Conservation (phyloP, 1,139 yeast species). For the Debaryomyces singareniensis region DNA sequence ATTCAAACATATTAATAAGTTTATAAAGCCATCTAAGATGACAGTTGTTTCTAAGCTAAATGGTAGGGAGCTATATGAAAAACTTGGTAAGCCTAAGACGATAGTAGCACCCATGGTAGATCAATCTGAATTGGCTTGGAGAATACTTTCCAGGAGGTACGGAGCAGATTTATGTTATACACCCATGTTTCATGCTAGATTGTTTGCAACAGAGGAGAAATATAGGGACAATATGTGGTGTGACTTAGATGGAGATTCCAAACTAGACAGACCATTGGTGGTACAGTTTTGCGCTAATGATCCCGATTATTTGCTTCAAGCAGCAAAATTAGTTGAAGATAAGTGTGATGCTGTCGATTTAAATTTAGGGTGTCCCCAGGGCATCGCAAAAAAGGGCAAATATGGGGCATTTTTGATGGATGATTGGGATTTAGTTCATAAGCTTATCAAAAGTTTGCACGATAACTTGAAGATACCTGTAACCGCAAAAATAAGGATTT, state of each 20-base stretch:
- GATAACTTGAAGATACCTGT: conserved; percentile 76
- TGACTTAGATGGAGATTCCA: conserved; percentile 63
- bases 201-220: conserved; percentile 79
- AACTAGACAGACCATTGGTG: conserved; percentile 70
- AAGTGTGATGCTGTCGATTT: conserved; percentile 94
- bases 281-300: conserved; percentile 97
- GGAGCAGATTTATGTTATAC: conserved; percentile 95
- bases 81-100: conserved; percentile 69
- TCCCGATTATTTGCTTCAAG: conserved; percentile 73
- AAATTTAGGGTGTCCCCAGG: conserved; percentile 96
- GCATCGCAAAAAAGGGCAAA: conserved; percentile 89
- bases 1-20: too few relatives aligned
- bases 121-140: conserved; percentile 94
- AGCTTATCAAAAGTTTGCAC: conserved; percentile 67
- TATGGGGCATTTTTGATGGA: conserved; percentile 97
- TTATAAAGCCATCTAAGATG: too few relatives aligned
- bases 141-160: conserved; percentile 74
- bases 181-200: conserved; percentile 92
- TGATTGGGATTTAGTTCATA: conserved; percentile 82
- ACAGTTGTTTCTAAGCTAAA: conserved; percentile 10
- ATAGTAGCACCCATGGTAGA: conserved; percentile 99
- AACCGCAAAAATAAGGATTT: conserved; percentile 92
- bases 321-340: conserved; percentile 75
- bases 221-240: conserved; percentile 77
- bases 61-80: conserved; percentile 68